phyloP scores from a whole-genome alignment of 768 basidiomycete genomes.

The Hericium rajendrae region DNA sequence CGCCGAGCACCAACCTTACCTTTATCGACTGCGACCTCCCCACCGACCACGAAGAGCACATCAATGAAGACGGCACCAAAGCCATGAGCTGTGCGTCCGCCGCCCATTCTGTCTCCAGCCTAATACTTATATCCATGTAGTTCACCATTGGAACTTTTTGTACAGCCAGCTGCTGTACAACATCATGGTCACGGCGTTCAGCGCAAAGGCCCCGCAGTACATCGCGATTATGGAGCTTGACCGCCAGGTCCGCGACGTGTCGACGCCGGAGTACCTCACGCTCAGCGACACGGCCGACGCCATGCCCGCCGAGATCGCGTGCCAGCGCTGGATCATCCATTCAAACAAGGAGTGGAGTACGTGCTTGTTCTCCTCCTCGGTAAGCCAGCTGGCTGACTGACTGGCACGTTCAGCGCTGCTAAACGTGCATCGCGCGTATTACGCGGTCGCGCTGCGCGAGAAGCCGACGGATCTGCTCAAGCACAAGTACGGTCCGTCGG shows the following conservation, averaged over 20 bases:
- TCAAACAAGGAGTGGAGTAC: slow-evolving; percentile 21
- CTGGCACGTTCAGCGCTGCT: slow-evolving; percentile 36
- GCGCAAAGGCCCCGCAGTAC: slow-evolving; percentile 41
- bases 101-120: no score
- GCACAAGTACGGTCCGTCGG: slow-evolving; percentile 59
- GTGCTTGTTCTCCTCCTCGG: slow-evolving; percentile 8
- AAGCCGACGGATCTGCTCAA: slow-evolving; percentile 43
- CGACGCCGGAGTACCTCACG: slow-evolving; percentile 38
- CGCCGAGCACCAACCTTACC: slow-evolving; percentile 14
- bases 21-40: slow-evolving; percentile 20
- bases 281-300: slow-evolving; percentile 6
- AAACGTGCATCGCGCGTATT: slow-evolving; percentile 58
- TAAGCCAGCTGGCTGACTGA: slow-evolving; percentile 7
- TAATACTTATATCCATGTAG: slow-evolving; percentile 20
- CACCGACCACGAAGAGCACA: slow-evolving; percentile 6
- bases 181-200: slow-evolving; percentile 21
- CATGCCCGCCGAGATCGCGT: background rate
- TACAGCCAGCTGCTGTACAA: slow-evolving; percentile 41
- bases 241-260: slow-evolving; percentile 50
- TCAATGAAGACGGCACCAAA: slow-evolving; percentile 1
- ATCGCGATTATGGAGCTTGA: slow-evolving; percentile 46
- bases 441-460: slow-evolving; percentile 57
- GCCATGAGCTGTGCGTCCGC: slow-evolving; percentile 6
- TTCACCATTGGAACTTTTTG: slow-evolving; percentile 41
- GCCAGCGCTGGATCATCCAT: slow-evolving; percentile 13